Base-by-base conservation (phyloP, 208 protist genomes). In the Polymyxa betae region DNA sequence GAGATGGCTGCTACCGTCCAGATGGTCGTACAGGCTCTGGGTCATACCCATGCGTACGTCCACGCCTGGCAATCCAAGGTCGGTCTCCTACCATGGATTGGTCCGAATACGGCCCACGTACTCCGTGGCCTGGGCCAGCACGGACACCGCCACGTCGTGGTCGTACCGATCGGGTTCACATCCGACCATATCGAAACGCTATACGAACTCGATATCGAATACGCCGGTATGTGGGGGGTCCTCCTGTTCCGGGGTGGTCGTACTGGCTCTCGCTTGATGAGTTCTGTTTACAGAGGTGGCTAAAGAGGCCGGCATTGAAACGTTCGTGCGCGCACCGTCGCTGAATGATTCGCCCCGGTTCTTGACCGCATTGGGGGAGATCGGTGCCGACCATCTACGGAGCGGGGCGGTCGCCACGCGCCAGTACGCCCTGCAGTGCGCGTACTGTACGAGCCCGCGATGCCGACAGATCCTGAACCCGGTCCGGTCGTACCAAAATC, bases 161-260 rank as follows among this genome's bases (percentile, higher is more conserved):
- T 96, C 0, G 93, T 96, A 0, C 94, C 94, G 40, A 92, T 96
- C 45, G 94, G 93, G 1, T 96, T 96, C 77, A 96, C 94, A 12
- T 94, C 92, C 5, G 94, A 96, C 66, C 94, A 96, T 90, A 94
- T 96, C 72, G 94, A 96, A 90, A 96, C 94, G n/a, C 72, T 96
- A 10, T 95, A 92, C 38, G 94, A 96, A 49, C 90, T 96, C 0
- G 94, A 96, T 72, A 92, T 94, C 1, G 94, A 95, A 64, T 91
- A 88, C 24, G 46, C 35, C 20, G 54, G 54, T 66, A 29, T 16
- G 54, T 66, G 20, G 16, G 29, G 29, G 20, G 54, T 32, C 29
- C 20, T 66, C 54, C n/a, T n/a, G n/a, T n/a, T n/a, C n/a, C n/a
- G n/a, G n/a, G 54, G 54, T 66, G 20, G 54, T 66, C 29, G 16